Conservation (phyloP, 2,329 filamentous ascomycete species). For the Drechmeria coniospora region DNA sequence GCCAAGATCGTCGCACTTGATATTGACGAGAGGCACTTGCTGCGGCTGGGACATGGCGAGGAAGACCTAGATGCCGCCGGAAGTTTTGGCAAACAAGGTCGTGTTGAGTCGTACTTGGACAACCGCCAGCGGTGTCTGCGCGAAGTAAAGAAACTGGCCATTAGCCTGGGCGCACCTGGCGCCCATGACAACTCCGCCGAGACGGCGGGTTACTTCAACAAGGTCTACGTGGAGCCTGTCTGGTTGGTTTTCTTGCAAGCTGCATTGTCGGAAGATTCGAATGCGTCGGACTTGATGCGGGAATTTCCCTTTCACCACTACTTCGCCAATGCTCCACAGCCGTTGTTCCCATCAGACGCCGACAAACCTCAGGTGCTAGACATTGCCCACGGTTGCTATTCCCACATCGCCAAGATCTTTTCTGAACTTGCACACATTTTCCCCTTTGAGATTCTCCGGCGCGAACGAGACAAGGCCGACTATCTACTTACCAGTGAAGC, state of each 20-base stretch:
- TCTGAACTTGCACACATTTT: conserved; percentile 82
- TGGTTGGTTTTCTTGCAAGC: conserved; percentile 68
- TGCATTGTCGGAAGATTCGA: conserved; percentile 38
- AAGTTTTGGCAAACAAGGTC: conserved; percentile 85
- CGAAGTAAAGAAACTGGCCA: conserved; percentile 76
- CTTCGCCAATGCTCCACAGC: conserved; percentile 76
- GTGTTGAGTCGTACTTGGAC: conserved; percentile 89
- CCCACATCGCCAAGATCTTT: conserved; percentile 82
- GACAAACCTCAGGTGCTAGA: conserved; percentile 56
- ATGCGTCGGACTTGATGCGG: conserved; percentile 45
- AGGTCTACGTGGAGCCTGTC: conserved; percentile 73
- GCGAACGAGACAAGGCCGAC: conserved; percentile 84
- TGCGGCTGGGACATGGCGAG: conserved; percentile 87
- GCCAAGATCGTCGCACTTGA: conserved; percentile 94
- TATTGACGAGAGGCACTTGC: conserved; percentile 85
- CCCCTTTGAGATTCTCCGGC: conserved; percentile 85
- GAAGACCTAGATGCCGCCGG: conserved; percentile 78
- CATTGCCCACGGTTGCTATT: conserved; percentile 69
- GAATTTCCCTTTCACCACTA: conserved; percentile 80
- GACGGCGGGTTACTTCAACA: conserved; percentile 92
- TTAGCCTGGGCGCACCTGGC: conserved; percentile 71
- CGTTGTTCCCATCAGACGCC: conserved; percentile 56
- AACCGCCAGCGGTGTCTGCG: conserved; percentile 63
- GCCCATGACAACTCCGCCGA: conserved; percentile 95
- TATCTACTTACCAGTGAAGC: conserved; percentile 92